Base-by-base conservation (phyloP, 345 rosid species). In the Hypericum androsaemum region DNA sequence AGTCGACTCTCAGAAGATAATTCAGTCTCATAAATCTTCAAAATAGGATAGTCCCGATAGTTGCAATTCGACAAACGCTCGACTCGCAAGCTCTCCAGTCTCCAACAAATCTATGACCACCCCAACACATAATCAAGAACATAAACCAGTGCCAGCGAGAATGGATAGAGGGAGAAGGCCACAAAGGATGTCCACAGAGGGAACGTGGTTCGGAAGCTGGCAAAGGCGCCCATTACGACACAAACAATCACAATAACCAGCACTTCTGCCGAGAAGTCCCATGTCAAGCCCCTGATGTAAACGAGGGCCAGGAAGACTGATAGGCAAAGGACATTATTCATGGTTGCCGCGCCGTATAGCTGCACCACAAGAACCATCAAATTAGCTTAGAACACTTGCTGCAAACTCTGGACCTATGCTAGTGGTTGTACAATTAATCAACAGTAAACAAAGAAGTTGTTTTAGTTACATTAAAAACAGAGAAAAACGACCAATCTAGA, bases 241-340 rank as follows among this genome's bases (percentile, higher is more conserved):
- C 97, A 88, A 8, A 85, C 94, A 0, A 92, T 81, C 43, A 85
- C 74, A 56, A 92, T 85, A 36, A 88, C 81, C 35, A 92, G 69
- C 69, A 92, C 98, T 74, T 92, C 96, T 2, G 96, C 65, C 42
- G 98, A 92, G 69, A 92, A 92, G 80, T 92, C 88, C 98, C 96
- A 92, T 17, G 87, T 80, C 57, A 92, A 64, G 46, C 82, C 98
- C 68, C 97, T 60, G 2, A 57, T 5, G 46, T 85, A 92, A 15
- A 92, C 90, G n/a, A 92, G 78, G 0, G 89, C 88, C 59, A 88
- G 61, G 80, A 92, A 92, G 42, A 92, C 98, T 1, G 97, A 80
- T 28, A 88, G 77, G 78, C 95, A 88, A 5, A 92, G 94, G 45
- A 85, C 60, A 49, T 92, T 92, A 61, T 88, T 92, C 95, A 85